phyloP scores from a whole-genome alignment of 164 flowering plant species.

The Liriodendron chinense region DNA sequence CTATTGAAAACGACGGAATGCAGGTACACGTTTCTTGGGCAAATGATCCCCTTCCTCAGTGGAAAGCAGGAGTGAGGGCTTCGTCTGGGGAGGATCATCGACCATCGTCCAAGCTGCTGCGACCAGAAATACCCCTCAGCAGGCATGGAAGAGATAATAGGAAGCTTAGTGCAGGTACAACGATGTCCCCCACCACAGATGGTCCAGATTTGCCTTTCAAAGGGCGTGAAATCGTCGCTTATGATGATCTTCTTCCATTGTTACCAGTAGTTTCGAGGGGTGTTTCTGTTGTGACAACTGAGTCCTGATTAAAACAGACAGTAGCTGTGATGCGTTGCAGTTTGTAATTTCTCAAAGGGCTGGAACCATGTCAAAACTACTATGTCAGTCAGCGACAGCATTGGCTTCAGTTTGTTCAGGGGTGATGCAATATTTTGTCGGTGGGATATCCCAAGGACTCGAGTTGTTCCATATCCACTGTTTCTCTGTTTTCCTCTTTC shows the following conservation, averaged over 20 bases:
- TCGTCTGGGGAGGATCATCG: slow-evolving; percentile 25
- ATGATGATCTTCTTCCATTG: slow-evolving; percentile 69
- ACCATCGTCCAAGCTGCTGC: slow-evolving; percentile 52
- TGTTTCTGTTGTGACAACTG: neutral
- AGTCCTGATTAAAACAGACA: neutral
- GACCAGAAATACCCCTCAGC: slow-evolving; percentile 66
- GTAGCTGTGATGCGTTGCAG: neutral
- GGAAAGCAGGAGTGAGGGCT: slow-evolving; percentile 46
- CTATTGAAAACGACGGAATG: neutral
- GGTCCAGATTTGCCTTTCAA: slow-evolving; percentile 38
- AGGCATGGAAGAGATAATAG: slow-evolving; percentile 61
- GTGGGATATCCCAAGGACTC: no score
- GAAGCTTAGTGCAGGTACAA: slow-evolving; percentile 29
- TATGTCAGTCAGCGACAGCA: no score
- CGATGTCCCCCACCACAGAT: slow-evolving; percentile 30
- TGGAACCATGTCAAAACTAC: neutral
- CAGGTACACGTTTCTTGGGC: slow-evolving; percentile 77
- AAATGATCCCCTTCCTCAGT: slow-evolving; percentile 49
- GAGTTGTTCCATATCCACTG: no score
- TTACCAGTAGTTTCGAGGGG: neutral
- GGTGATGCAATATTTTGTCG: no score
- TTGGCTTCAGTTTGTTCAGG: no score
- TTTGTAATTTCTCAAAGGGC: neutral
- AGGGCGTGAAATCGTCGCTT: slow-evolving; percentile 73
- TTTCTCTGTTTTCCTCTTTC: no score